Evolutionary conservation across 116 monocot genomes (phyloP).

Genomic region (Iris pallida): DNA sequence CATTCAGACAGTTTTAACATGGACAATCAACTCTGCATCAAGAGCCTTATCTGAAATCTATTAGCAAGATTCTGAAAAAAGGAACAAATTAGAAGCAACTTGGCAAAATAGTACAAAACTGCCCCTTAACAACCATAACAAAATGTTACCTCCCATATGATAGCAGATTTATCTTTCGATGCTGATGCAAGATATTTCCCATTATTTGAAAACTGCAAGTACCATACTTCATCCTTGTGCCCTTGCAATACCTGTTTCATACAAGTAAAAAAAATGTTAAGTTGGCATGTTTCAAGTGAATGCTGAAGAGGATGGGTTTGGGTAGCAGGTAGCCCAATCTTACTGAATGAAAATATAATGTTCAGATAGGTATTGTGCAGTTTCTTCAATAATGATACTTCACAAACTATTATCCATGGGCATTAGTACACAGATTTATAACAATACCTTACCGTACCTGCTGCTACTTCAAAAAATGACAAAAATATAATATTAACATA

Average conservation of each 20-base stretch:
- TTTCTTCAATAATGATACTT: too few relatives aligned
- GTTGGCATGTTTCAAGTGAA: neutral
- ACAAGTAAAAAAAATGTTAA: neutral
- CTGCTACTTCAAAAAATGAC: too few relatives aligned
- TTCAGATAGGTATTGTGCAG: too few relatives aligned
- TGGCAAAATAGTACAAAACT: neutral
- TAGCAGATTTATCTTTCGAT: conserved; percentile 70
- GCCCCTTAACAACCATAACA: conserved; percentile 4
- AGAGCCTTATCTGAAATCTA: neutral
- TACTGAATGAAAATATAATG: too few relatives aligned
- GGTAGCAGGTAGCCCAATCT: too few relatives aligned
- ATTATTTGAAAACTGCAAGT: conserved; percentile 77
- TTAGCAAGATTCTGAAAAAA: conserved; percentile 2
- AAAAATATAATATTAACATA: too few relatives aligned
- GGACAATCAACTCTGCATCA: neutral
- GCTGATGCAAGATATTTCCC: conserved; percentile 91
- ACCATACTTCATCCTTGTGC: conserved; percentile 85
- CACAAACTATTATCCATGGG: too few relatives aligned
- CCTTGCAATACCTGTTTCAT: conserved; percentile 59
- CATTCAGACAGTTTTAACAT: too few relatives aligned
- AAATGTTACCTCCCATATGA: conserved; percentile 88
- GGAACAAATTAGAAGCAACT: neutral
- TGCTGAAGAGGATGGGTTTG: too few relatives aligned
- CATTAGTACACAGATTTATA: too few relatives aligned
- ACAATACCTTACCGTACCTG: too few relatives aligned